Conservation (phyloP, 331 rosid genomes). For the Cucumis variabilis region DNA sequence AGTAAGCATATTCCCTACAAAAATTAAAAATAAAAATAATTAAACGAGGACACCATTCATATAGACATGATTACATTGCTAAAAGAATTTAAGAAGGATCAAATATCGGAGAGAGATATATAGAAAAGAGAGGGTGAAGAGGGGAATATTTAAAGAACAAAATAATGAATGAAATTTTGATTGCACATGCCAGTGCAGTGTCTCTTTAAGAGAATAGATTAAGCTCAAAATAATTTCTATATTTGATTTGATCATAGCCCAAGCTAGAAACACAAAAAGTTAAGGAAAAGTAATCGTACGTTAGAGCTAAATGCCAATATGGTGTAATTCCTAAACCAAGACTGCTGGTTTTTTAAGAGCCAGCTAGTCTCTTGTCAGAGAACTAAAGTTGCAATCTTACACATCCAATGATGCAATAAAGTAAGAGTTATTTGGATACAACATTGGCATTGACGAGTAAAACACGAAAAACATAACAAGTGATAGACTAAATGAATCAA, state of each 20-base stretch:
- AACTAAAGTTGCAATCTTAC: not conserved
- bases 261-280: no score
- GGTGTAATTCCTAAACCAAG: not conserved
- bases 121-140: not conserved
- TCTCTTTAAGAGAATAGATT: not conserved
- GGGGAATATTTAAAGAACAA: not conserved
- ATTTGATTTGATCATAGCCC: not conserved
- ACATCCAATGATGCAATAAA: no score
- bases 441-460: no score
- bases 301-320: not conserved
- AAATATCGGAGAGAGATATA: not conserved
- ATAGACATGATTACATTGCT: not conserved
- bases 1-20: constrained; percentile 84
- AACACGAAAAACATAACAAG: no score
- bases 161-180: not conserved
- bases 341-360: not conserved
- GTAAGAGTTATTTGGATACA: no score
- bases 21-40: not conserved
- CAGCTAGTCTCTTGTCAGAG: not conserved
- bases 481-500: constrained; percentile 23
- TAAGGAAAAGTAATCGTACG: not conserved
- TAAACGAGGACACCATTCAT: not conserved
- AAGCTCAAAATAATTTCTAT: not conserved
- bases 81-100: not conserved
- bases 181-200: not conserved